Base-by-base conservation (phyloP, 441 rosid species). In the Kokia cookei region DNA sequence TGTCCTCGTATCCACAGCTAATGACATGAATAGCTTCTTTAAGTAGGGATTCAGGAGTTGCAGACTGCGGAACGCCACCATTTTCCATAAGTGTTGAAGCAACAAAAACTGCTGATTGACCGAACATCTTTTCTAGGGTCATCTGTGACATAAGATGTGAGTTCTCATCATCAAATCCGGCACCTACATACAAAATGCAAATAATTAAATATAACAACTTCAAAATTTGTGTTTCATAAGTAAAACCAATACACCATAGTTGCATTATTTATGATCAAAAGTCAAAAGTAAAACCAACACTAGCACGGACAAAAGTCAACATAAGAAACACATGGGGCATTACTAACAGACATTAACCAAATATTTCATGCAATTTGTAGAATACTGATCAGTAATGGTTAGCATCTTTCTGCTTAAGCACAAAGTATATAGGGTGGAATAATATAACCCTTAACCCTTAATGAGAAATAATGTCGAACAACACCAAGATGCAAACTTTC, bases 21-120 rank as follows among this genome's bases (percentile, higher is more conserved):
- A 95, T 95, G 81, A 95, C 99, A 82, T 95, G 98, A 82, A 95
- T 95, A 69, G 99, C 99, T 80, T 95, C 99, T 78, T 95, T 95
- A 75, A 95, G 96, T 68, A 95, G 99, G 73, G 84, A 84, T 81
- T 91, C 97, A 5, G 96, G 94, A 40, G 92, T 89, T 76, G 96
- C 96, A 54, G 97, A 88, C 76, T 89, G 92, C 74, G 98, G 98
- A 76, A 95, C 93, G 47, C 97, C 99, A 3, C 98, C 99, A 71
- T 91, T 91, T 86, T 93, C 99, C 98, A 89, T 93, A 11, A 96
- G 90, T 0, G 98, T 93, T 22, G 99, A 93, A 73, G 98, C 98
- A 79, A 96, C 96, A 73, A 96, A 96, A 79, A 92, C 98, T 61
- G 94, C 86, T 59, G 98, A 96, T 71, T 88, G 94, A 64, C 99